phyloP scores from a whole-genome alignment of 176 grass and related monocot genomes.

The Hyparrhenia diplandra region DNA sequence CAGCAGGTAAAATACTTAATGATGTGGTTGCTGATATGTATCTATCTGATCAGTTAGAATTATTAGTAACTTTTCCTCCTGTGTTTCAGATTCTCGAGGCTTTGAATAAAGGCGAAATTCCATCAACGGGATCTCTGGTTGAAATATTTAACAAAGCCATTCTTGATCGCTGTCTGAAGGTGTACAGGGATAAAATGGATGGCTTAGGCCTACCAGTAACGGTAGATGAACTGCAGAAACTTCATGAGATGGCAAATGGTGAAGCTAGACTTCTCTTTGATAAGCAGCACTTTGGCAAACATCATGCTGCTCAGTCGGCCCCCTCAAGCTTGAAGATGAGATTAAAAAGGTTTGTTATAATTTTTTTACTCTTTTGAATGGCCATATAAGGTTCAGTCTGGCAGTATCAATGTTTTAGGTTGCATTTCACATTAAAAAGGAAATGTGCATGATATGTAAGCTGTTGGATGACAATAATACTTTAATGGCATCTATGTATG shows the following conservation, averaged over 20 bases:
- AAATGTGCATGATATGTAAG: not conserved
- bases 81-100: conserved; percentile 91
- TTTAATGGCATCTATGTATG: not conserved
- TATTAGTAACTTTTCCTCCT: not conserved
- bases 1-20: conserved; percentile 62
- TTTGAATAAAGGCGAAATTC: conserved; percentile 98
- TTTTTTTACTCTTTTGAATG: not conserved
- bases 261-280: conserved; percentile 70
- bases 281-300: conserved; percentile 85
- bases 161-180: conserved; percentile 84
- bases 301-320: conserved; percentile 68
- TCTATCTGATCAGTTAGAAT: not conserved
- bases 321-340: conserved; percentile 76
- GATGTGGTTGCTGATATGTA: not conserved
- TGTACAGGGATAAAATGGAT: conserved; percentile 69
- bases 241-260: conserved; percentile 55
- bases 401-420: not conserved
- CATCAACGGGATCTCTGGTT: conserved; percentile 84
- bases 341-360: conserved; percentile 66
- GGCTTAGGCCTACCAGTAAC: conserved; percentile 66
- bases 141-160: conserved; percentile 97
- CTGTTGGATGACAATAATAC: not conserved
- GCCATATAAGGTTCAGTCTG: conserved; percentile 2
- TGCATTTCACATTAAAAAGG: not conserved
- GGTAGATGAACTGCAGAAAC: conserved; percentile 61